Evolutionary conservation across 2,329 filamentous ascomycete species (phyloP).

Genomic region (Ceratocystis variospora): DNA sequence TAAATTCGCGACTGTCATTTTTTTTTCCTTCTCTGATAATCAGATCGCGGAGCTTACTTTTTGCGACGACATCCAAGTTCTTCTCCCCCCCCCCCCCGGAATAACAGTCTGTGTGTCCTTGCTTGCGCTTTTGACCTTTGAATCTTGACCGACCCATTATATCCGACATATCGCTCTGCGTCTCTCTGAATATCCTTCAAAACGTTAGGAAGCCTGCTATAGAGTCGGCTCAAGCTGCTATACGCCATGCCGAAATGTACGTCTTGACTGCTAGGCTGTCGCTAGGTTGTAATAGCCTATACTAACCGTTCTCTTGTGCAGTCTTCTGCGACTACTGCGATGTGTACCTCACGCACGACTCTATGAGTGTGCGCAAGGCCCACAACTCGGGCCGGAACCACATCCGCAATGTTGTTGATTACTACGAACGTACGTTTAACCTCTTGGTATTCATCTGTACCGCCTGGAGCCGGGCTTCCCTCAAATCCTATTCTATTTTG

Average conservation of each 20-base stretch:
- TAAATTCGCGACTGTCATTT: neutral
- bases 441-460: too few relatives aligned
- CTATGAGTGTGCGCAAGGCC: slow-evolving; percentile 97
- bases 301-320: slow-evolving; percentile 19
- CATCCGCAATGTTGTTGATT: slow-evolving; percentile 91
- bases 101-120: neutral
- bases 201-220: slow-evolving; percentile 15
- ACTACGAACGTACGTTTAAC: slow-evolving; percentile 68
- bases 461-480: too few relatives aligned
- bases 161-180: neutral
- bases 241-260: slow-evolving; percentile 8
- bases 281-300: neutral
- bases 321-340: slow-evolving; percentile 81
- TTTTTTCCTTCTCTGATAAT: neutral
- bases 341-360: slow-evolving; percentile 99
- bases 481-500: too few relatives aligned
- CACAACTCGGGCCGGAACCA: slow-evolving; percentile 97
- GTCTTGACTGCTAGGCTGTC: slow-evolving; percentile 21
- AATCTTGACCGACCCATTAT: neutral
- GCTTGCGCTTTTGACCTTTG: neutral
- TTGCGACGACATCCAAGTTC: neutral
- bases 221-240: neutral
- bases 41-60: neutral
- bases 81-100: neutral
- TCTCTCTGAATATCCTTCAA: slow-evolving; percentile 16